Base-by-base conservation (phyloP, 768 basidiomycete genomes). In the Lepiota subincarnata region DNA sequence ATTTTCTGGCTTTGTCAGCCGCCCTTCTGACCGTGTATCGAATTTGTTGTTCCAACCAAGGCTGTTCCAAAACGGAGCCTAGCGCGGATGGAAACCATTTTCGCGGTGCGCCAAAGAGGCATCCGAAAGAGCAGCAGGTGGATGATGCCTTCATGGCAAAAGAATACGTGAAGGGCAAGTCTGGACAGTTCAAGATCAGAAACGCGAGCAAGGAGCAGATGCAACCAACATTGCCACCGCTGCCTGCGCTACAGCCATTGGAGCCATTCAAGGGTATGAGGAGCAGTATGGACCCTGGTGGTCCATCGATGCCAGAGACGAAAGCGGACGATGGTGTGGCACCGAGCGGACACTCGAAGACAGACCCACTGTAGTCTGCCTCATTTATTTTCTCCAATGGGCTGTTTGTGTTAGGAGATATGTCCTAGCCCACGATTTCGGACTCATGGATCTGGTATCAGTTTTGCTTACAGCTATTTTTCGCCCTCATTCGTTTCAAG, bases 161-260 rank as follows among this genome's bases (percentile, higher is more conserved):
- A 28, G 26, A 28, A 28, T 28, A 28, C 26, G 45, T 31, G 45
- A 46, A 16, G 26, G 45, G 34, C n/a, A 16, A 19, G 28, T 31
- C 45, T 6, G 45, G 18, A 16, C 45, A 31, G n/a, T 6, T 28
- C 18, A 16, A 37, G 5, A 34, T 22, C 34, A 38, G 22, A 6
- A n/a, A n/a, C 10, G 19, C 14, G 22, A 37, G 42, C 19, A 45
- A 43, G 40, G 24, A 16, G 11, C 50, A 53, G 31, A 53, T 53
- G 51, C 51, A 46, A 18, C 51, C 51, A 16, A 53, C 51, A 18
- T 16, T 53, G 20, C 51, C 51, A 19, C 44, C 51, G 20, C 18
- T 53, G 16, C 51, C 51, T 20, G 51, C 45, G 41, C 43, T 53
- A 46, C 42, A 43, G 26, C 51, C 51, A 20, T 19, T 53, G 22